Base-by-base conservation (phyloP, 768 basidiomycete genomes). In the Sporobolomyces phaffii region DNA sequence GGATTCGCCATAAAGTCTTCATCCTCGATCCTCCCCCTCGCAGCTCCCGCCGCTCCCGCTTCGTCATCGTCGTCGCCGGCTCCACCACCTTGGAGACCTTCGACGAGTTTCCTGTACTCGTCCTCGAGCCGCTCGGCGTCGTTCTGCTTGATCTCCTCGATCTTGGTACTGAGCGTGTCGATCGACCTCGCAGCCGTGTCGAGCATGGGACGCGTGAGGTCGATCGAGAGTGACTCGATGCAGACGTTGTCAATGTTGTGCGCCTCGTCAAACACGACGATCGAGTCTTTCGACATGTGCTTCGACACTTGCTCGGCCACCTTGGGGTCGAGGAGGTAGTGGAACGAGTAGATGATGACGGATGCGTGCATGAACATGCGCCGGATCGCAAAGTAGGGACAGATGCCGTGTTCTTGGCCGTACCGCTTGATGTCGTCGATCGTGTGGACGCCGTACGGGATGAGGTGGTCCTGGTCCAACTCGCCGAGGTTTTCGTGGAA, bases 161-260 rank as follows among this genome's bases (percentile, higher is more conserved):
- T 93, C 77, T 90, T 89, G 68, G 96, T 91, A 9, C 86, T 84
- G 0, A 99, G 82, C 77, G 85, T 89, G 22, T 82, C 83, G 3
- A 97, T 88, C 77, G 91, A 96, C 72, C 94, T 82, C 9, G 86
- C 83, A 11, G 96, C 96, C 2, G 91, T 88, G 74, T 99, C 96
- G 40, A 99, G 81, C 93, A 98, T 98, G 1, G 96, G 96, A 45
- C 96, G 82, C 33, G 93, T 98, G 49, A 99, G 81, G 75, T 99
- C 96, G 70, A 99, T 94, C 73, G 92, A 96, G 43, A 99, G 81
- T 0, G 96, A 97, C 75, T 99, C 96, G 75, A 99, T 94, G 78
- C 96, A 99, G 50, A 99, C 96, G 77, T 99, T 99, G 76, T 99
- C 94, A 57, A 99, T 99, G 77, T 99, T 99, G 78, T 99, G 96